phyloP scores from a whole-genome alignment of 768 basidiomycete genomes.

The Suillus subalutaceus region DNA sequence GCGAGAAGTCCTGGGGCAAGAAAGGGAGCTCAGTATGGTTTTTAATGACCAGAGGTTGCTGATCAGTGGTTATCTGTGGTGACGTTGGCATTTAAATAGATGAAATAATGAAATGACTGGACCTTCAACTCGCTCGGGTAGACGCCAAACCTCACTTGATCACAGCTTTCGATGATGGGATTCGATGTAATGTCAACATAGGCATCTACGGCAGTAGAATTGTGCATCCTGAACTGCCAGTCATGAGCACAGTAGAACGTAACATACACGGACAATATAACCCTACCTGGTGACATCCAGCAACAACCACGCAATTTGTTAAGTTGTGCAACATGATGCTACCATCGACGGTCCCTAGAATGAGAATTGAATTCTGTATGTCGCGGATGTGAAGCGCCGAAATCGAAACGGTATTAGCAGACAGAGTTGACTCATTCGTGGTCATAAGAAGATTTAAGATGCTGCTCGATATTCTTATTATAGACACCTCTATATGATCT shows the following conservation, averaged over 20 bases:
- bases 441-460: slow-evolving; percentile 65
- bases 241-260: slow-evolving; percentile 3
- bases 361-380: slow-evolving; percentile 52
- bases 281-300: slow-evolving; percentile 81
- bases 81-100: background rate
- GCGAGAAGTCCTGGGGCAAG: slow-evolving; percentile 84
- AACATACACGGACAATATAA: background rate
- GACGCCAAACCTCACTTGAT: slow-evolving; percentile 57
- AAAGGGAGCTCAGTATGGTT: slow-evolving; percentile 24
- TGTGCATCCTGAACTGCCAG: slow-evolving; percentile 85
- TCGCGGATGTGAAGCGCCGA: slow-evolving; percentile 56
- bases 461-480: slow-evolving; percentile 69
- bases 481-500: slow-evolving; percentile 54
- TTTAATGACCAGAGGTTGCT: background rate
- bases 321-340: slow-evolving; percentile 76
- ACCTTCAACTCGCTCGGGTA: slow-evolving; percentile 49
- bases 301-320: slow-evolving; percentile 60
- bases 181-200: slow-evolving; percentile 69
- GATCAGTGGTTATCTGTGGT: background rate
- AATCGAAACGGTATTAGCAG: slow-evolving; percentile 28
- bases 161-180: slow-evolving; percentile 82
- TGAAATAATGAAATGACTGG: background rate
- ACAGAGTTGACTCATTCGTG: slow-evolving; percentile 15
- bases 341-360: slow-evolving; percentile 67
- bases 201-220: slow-evolving; percentile 63